These are phyloP conservation scores for Phycomyces blakesleeanus DNA, from an alignment of 192 early-diverging fungal genomes.

Conservation along the genomic window DNA sequence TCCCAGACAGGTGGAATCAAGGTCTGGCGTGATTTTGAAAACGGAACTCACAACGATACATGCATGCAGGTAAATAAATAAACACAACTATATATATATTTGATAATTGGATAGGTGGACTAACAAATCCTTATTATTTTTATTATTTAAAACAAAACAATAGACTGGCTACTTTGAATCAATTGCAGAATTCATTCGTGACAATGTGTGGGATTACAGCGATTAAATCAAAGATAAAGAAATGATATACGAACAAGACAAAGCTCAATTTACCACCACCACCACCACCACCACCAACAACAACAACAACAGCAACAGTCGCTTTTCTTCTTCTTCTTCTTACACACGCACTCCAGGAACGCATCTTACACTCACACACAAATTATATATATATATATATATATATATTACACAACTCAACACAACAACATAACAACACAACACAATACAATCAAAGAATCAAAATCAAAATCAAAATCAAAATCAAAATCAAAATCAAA, in stretches of 20 bases:
- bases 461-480: too few species aligned
- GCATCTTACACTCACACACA: background rate
- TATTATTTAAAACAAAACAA: conserved; percentile 55
- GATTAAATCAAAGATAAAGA: too few species aligned
- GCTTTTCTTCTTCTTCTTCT: too few species aligned
- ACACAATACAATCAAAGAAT: too few species aligned
- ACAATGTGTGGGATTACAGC: conserved; percentile 24
- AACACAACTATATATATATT: background rate
- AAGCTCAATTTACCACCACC: background rate
- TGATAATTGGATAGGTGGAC: too few species aligned
- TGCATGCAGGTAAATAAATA: conserved; percentile 45
- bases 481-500: background rate
- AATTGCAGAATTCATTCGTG: conserved; percentile 44
- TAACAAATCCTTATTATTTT: too few species aligned
- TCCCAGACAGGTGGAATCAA: conserved; percentile 45
- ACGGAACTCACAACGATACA: conserved; percentile 93
- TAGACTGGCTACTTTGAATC: conserved; percentile 86
- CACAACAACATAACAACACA: background rate
- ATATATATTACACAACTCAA: too few species aligned
- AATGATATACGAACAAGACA: too few species aligned
- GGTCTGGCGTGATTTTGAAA: conserved; percentile 65
- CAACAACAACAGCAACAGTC: too few species aligned
- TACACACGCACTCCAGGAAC: too few species aligned
- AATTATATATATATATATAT: too few species aligned
- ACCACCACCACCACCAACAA: background rate